A percentile compares a stretch with the other conserved stretches of the same genome.
Conservation (phyloP, 352 stramenopile genomes). For the Globisporangium middletonii region DNA sequence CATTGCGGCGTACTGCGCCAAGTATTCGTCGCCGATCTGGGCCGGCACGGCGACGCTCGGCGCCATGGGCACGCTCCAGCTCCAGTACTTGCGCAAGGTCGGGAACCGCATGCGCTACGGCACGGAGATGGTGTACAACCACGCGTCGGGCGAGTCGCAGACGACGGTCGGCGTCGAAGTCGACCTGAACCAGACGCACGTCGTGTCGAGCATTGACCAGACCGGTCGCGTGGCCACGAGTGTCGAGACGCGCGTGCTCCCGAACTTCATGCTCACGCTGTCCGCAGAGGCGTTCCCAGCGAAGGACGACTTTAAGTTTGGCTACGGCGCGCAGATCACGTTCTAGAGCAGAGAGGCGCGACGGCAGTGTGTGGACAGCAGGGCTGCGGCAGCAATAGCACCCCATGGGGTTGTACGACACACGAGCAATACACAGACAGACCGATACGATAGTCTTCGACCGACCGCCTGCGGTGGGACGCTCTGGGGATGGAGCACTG, state of each 20-base stretch:
- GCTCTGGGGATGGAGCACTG: too few species aligned
- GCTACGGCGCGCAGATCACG: conserved; percentile 86
- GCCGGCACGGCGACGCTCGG: conserved; percentile 66
- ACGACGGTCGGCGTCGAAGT: conserved; percentile 80
- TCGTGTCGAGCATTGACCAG: conserved; percentile 81
- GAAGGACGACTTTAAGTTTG: conserved; percentile 90
- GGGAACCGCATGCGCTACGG: conserved; percentile 76
- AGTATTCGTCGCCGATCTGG: conserved; percentile 72
- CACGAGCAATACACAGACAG: too few species aligned
- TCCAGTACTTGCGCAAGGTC: conserved; percentile 86
- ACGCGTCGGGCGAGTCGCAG: conserved; percentile 75
- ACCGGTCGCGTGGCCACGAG: conserved; percentile 78
- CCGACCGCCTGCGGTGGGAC: too few species aligned
- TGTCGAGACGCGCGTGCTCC: conserved; percentile 79
- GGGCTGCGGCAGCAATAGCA: conserved; percentile 19
- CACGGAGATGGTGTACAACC: conserved; percentile 85
- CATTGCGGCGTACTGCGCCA: conserved; percentile 79
- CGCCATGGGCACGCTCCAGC: conserved; percentile 76
- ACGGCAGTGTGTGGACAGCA: neutral
- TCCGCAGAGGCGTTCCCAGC: conserved; percentile 79
- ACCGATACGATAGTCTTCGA: too few species aligned
- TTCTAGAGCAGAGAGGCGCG: conserved; percentile 41
- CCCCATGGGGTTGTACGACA: too few species aligned
- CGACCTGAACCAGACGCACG: conserved; percentile 76
- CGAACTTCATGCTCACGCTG: conserved; percentile 82